Base-by-base conservation (phyloP, 305 asterid genomes). In the Fraxinus angustifolia region DNA sequence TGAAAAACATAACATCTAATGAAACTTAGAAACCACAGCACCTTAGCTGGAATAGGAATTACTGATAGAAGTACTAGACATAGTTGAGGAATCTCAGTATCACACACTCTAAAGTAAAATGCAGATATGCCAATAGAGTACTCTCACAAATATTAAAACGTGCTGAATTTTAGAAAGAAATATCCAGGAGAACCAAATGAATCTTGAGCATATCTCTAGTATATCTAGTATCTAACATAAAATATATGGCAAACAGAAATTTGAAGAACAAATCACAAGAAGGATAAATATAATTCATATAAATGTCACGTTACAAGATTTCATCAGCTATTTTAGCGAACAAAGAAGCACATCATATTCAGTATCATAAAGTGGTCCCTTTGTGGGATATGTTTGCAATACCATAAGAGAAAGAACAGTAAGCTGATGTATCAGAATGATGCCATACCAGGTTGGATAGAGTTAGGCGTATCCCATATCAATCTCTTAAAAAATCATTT, bases 1-100 rank as follows among this genome's bases (percentile, higher is more conserved):
- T 96, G 89, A 85, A 88, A 73, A 84, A 83, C 68, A 67, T 45
- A 82, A 67, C 30, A 67, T 12, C 38, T 11, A 12, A 30, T 28
- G 73, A 67, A 30, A 67, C 36, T 67, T 28, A 12, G 19, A 28
- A 67, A 26, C 17, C 79, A 42, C 75, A 30, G 16, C 65, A 82
- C 38, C 33, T 19, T 34, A 73, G 36, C n/a, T 30, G 73, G 71
- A 40, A 76, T 19, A 3, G 23, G 70, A 71, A 48, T 26, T 35
- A 81, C 8, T 4, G 17, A 36, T n/a, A 38, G 38, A 81, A 35
- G 71, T 4, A 14, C 36, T 73, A 50, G n/a, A 73, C 4, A 82
- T 28, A 17, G 14, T 14, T 30, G 17, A 68, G 42, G n/a, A 67
- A 8, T 21, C n/a, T 38, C 58, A 65, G 16, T 42, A 75, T 21